Evolutionary conservation across 2,329 filamentous ascomycete species (phyloP), one percentile per base, ranked within the genome.

Genomic region (Acrodontium crateriforme): DNA sequence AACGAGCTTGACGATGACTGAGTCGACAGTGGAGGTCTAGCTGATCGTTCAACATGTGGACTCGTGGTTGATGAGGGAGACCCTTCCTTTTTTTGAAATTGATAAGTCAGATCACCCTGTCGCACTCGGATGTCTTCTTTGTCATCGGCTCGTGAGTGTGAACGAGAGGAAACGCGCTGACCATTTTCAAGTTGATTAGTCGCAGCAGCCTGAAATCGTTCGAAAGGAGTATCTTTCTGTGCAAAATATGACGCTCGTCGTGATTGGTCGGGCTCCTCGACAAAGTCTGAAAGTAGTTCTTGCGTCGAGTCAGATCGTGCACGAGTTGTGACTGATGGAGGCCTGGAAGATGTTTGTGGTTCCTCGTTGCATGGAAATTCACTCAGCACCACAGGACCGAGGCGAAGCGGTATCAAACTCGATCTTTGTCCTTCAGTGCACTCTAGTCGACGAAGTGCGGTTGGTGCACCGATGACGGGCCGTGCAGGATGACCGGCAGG

Each of bases 1-100:
- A 52, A 24, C 42, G 54, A 36, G 38, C 44, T 41, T 7, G 39
- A 42, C 8, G 44, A 48, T 4, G 42, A 44, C 10, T 32, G 31
- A 1, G 34, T 35, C 4, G 40, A 39, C 4, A 41, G 20, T 4
- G 32, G 14, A 13, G 35, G 27, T 19, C 35, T 30, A 11, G 30
- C 17, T 11, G 30, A 20, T 16, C 16, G 14, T 3, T 25, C 20
- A n/a, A n/a, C n/a, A n/a, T n/a, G n/a, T 15, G 17, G 21, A 9
- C 7, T 18, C 6, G 15, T 25, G 24, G n/a, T 5, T 30, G 26
- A 24, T 5, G 18, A n/a, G n/a, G n/a, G n/a, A n/a, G n/a, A n/a
- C n/a, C n/a, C n/a, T n/a, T n/a, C n/a, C n/a, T n/a, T n/a, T n/a
- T n/a, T n/a, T n/a, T n/a, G n/a, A n/a, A n/a, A n/a, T n/a, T n/a